These are phyloP conservation scores for Diaporthe citri DNA, from an alignment of 2,329 filamentous ascomycete species.

Conservation along the genomic window DNA sequence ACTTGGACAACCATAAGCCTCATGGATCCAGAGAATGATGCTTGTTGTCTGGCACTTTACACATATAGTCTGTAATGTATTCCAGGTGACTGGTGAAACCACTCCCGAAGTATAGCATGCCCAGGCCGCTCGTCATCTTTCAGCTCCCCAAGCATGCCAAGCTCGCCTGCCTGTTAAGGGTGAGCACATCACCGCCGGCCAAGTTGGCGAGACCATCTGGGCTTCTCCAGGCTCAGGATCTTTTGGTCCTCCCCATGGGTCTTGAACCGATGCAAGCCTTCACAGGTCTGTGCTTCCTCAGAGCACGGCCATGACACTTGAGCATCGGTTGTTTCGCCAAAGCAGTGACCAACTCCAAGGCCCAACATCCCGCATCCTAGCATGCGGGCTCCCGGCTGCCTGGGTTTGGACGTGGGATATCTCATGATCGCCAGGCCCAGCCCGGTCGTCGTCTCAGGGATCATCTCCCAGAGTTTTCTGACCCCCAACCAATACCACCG, in stretches of 20 bases:
- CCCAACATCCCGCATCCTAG: not conserved
- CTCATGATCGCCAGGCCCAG: slow-evolving; percentile 14
- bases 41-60: not conserved
- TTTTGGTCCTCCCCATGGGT: not conserved
- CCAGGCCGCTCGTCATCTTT: not conserved
- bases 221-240: not conserved
- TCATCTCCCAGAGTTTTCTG: not conserved
- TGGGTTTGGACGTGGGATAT: not conserved
- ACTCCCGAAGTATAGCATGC: not conserved
- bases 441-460: not conserved
- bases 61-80: too few species aligned
- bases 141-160: not conserved
- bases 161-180: slow-evolving; percentile 4
- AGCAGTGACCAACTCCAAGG: slow-evolving; percentile 6
- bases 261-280: slow-evolving; percentile 21
- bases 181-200: slow-evolving; percentile 17
- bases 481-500: not conserved
- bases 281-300: not conserved
- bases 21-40: not conserved
- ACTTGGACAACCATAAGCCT: not conserved
- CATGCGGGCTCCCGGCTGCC: not conserved
- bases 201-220: slow-evolving; percentile 19
- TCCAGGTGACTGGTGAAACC: not conserved
- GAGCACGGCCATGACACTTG: not conserved
- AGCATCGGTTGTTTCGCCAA: not conserved